These are phyloP conservation scores for Colletotrichum filicis DNA, from an alignment of 2,329 filamentous ascomycete species.

Conservation along the genomic window DNA sequence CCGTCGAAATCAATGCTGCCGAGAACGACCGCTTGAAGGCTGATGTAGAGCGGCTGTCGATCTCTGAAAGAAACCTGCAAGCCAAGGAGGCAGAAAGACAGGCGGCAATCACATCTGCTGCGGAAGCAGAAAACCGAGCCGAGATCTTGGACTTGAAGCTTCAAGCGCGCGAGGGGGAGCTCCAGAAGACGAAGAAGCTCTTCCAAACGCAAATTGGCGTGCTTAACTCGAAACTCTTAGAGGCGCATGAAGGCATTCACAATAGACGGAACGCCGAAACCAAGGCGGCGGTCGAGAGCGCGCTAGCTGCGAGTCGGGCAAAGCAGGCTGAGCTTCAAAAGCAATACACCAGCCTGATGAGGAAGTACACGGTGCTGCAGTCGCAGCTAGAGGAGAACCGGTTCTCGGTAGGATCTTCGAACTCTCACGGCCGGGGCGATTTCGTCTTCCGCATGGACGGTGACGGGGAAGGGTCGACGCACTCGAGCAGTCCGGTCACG, in stretches of 20 bases:
- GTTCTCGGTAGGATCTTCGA: constrained; percentile 31
- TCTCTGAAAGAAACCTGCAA: constrained; percentile 71
- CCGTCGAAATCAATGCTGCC: constrained; percentile 68
- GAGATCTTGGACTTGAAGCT: constrained; percentile 70
- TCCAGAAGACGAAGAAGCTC: constrained; percentile 53
- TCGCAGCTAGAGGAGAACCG: constrained; percentile 42
- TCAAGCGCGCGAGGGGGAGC: constrained; percentile 58
- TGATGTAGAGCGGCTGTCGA: constrained; percentile 70
- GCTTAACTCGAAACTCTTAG: constrained; percentile 57
- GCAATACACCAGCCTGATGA: constrained; percentile 60
- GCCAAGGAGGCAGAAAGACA: constrained; percentile 71
- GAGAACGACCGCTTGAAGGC: constrained; percentile 69
- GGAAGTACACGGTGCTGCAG: constrained; percentile 64
- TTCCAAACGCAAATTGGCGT: constrained; percentile 60
- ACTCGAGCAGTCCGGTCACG: constrained; percentile 50
- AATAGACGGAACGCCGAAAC: constrained; percentile 40
- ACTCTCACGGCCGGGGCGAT: constrained; percentile 32
- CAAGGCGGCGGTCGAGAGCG: constrained; percentile 53
- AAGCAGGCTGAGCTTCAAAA: constrained; percentile 66
- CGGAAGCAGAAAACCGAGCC: constrained; percentile 67
- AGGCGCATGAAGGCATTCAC: constrained; percentile 46
- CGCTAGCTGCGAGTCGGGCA: constrained; percentile 61
- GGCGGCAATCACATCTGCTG: constrained; percentile 65
- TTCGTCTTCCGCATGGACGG: constrained; percentile 36
- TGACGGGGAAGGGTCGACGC: constrained; percentile 33